Evolutionary conservation across 495 filamentous ascomycete genomes (phyloP), one percentile per base, ranked within the genome.

Genomic region (Arthonia radiata): DNA sequence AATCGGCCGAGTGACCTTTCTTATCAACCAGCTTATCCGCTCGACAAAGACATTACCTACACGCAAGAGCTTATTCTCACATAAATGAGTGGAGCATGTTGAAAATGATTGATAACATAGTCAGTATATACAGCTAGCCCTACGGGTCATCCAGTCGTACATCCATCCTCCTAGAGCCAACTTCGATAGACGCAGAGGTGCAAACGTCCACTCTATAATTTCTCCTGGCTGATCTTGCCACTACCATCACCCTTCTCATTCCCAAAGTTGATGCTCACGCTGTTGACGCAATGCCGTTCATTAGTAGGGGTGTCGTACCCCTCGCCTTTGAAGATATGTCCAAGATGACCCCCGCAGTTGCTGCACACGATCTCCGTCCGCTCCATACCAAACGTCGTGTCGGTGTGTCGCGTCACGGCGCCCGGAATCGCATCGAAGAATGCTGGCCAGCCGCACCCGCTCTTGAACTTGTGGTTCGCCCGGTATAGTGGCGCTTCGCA

Each of bases 301-400:
- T 97, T 75, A 25, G 82, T 93, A 24, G 86, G 81, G 11, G 78
- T 93, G 6, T 57, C 44, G 48, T 69, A 90, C 21, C 81, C 79
- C 48, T 97, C 86, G 5, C 86, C 86, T 57, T 91, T 89, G 42
- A 97, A 97, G 18, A 94, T 81, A 57, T 97, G 86, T 14, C 86
- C 86, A 28, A 97, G 47, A 56, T 97, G 86, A 3, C 86, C 86
- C 3, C 86, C 86, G 40, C 86, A 97, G 48, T 82, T 86, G 29
- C 57, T 59, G 52, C 86, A 97, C 23, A 80, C 68, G 41, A 97
- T 94, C 58, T 97, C 86, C 24, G 67, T 92, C 30, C 86, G 56
- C 37, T 57, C 45, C 78, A 92, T 90, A 16, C 86, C 86, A 30
- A 75, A 63, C 0, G 65, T 53, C 28, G 47, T 53, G 46, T 97